Evolutionary conservation across 352 stramenopile species (phyloP), one percentile per base, ranked within the genome.

Genomic region (Phytophthora colocasiae): DNA sequence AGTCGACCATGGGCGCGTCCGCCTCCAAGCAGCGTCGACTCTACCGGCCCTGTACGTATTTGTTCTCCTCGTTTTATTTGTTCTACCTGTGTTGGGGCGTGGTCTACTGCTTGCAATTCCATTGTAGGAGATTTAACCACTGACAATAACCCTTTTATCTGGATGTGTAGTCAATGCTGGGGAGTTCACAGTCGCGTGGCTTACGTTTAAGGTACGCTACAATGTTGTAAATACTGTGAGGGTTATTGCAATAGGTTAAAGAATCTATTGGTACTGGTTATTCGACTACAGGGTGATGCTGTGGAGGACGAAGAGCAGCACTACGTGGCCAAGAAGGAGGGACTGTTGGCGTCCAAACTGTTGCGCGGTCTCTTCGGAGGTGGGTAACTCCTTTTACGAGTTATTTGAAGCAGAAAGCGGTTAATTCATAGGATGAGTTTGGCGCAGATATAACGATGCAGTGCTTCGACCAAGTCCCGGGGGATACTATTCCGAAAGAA

Each of bases 171-270:
- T 95, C 62, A 76, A 90, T 17, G 69, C 75, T 2, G 80, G 81
- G 9, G 87, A 94, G 57, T 94, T 95, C 69, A 92, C 80, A 34
- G 85, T 95, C 65, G 87, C 83, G 51, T 95, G 87, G 87, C 75
- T 95, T 41, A 93, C 87, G 39, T 95, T 95, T 69, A 93, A 93
- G 81, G 87, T 93, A 39, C 12, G 54, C n/a, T 34, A 1, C 38
- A 29, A 24, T 34, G 38, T 4, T 52, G 39, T 24, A 54, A 41
- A 12, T 19, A n/a, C 10, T 22, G 4, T 15, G 4, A 14, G 31
- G 7, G 22, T n/a, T 31, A 40, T 48, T 53, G 14, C 12, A 44
- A 19, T 14, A 15, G 15, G 17, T 36, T 24, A 44, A 39, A 38
- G 27, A 26, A 9, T 34, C 22, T 27, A 40, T 4, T 36, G 8